A percentile compares a stretch with the other conserved stretches of the same genome.
These are phyloP conservation scores for Beauveria pseudobassiana DNA, from an alignment of 2,329 filamentous ascomycete species.

Conservation along the genomic window DNA sequence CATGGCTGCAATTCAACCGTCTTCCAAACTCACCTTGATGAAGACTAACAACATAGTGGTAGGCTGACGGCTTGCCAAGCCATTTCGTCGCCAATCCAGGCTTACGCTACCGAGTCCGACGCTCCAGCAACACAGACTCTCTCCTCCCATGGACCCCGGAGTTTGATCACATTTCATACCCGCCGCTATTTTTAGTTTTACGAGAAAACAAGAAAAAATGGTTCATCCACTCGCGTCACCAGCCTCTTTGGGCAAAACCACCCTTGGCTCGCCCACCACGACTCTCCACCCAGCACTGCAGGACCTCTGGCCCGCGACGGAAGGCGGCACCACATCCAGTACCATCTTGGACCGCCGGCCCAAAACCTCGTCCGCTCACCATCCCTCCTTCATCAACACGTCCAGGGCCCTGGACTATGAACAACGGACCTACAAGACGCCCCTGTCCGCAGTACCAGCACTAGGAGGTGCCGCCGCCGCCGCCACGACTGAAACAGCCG, in stretches of 20 bases:
- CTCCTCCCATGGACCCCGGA: no score
- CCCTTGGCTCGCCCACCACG: background rate
- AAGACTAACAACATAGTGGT: background rate
- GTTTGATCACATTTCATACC: background rate
- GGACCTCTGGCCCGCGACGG: background rate
- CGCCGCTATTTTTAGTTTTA: background rate
- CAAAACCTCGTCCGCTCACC: conserved; percentile 11
- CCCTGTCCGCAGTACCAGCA: conserved; percentile 19
- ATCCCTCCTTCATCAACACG: conserved; percentile 17
- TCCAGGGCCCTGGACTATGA: conserved; percentile 16
- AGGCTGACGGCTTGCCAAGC: background rate
- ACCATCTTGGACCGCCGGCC: conserved; percentile 16
- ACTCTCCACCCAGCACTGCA: conserved; percentile 3
- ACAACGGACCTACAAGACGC: conserved; percentile 13
- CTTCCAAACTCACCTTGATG: background rate
- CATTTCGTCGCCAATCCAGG: background rate
- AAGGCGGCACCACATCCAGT: background rate
- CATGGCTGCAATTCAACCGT: background rate
- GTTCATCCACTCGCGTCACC: background rate
- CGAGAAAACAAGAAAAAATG: background rate
- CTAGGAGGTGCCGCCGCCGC: conserved; percentile 14
- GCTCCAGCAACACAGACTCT: background rate
- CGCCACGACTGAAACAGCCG: background rate
- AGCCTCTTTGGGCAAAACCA: background rate
- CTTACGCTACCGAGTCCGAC: conserved; percentile 6